Evolutionary conservation across 768 basidiomycete species (phyloP).

Genomic region (Suillus subluteus): DNA sequence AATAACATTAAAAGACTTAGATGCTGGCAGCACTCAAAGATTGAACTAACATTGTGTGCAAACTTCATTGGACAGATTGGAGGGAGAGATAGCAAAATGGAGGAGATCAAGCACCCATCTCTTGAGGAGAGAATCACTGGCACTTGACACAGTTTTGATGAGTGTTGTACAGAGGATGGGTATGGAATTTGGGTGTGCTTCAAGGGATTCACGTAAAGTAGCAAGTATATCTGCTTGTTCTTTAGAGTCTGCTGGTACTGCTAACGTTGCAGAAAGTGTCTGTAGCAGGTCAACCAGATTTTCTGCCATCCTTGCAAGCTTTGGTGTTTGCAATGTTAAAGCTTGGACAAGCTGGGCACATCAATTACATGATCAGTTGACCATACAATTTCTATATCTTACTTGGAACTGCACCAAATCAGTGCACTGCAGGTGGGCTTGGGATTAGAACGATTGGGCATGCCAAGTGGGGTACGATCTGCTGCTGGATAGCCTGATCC

Average conservation of each 20-base stretch:
- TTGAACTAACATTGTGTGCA: conserved; percentile 81
- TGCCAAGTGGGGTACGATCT: no score
- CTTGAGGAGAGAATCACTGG: conserved; percentile 84
- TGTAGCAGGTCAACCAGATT: conserved; percentile 81
- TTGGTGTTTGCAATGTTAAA: conserved; percentile 8
- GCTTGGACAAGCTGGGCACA: no score
- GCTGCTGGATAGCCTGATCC: no score
- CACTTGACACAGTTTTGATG: conserved; percentile 73
- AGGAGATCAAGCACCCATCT: conserved; percentile 92
- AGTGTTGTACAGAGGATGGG: conserved; percentile 82
- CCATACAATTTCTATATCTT: no score
- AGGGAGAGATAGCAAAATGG: conserved; percentile 86
- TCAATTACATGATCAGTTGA: no score
- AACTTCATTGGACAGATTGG: conserved; percentile 70
- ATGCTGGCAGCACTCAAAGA: conserved; percentile 30
- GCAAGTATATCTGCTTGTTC: conserved; percentile 86
- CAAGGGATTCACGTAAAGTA: conserved; percentile 79
- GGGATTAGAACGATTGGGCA: no score
- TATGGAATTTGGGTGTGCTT: conserved; percentile 79
- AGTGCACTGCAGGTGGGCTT: no score
- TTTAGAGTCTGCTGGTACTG: conserved; percentile 79
- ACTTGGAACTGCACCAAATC: no score
- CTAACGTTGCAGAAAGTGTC: conserved; percentile 77
- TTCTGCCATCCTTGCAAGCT: conserved; percentile 54
- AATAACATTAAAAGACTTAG: conserved; percentile 35